Evolutionary conservation across 257 asterid species (phyloP), one percentile per base, ranked within the genome.

Genomic region (Echites panduratus): DNA sequence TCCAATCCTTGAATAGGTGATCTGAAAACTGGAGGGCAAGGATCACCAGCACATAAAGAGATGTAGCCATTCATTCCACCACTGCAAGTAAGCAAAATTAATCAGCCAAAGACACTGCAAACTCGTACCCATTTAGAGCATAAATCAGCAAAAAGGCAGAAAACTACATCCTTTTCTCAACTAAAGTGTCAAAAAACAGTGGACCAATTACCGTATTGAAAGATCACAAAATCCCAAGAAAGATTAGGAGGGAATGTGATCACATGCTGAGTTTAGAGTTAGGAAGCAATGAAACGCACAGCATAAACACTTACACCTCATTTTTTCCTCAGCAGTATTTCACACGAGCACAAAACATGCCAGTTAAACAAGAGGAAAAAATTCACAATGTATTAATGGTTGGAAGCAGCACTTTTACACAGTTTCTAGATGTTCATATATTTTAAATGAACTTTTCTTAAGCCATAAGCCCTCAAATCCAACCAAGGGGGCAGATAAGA

Each of bases 21-120:
- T 86, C 90, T 85, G 80, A 94, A 94, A 81, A 91, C 85, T 53
- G 98, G 92, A 76, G 99, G 98, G 80, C 98, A 94, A 35, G 97
- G 95, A 83, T 94, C 99, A 63, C 99, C 99, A 50, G 76, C 71
- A 45, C 99, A 94, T 47, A 90, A 97, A 69, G 97, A 91, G 66
- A 94, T 79, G 84, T 88, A 94, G 38, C 98, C 99, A 11, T 90
- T 92, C 99, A 94, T 94, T 73, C 99, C 99, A 81, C 95, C 97
- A 83, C 99, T 91, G 96, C 90, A 88, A 8, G 74, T 59, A 85
- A 76, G 71, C 75, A 27, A 79, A 76, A 53, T 70, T 58, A 73
- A 82, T 88, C 79, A 88, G 87, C 81, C 66, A 41, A 57, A 66
- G 45, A 73, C 64, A 70, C 49, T 26, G 3, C 3, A 3, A 32